These are phyloP conservation scores for Neurospora cerealis DNA, from an alignment of 495 filamentous ascomycete species.

Conservation along the genomic window DNA sequence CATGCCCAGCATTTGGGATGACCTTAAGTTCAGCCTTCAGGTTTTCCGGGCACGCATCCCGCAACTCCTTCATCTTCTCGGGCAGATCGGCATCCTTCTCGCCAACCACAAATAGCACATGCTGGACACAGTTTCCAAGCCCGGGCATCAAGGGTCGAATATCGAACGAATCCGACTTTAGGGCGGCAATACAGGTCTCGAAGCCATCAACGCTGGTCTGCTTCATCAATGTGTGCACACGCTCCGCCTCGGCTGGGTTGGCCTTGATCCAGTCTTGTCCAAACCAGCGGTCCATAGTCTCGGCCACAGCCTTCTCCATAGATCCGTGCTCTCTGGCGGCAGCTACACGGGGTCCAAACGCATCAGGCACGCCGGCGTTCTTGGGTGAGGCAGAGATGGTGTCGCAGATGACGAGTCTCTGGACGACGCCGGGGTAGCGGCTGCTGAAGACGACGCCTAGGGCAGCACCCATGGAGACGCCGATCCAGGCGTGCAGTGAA, in stretches of 20 bases:
- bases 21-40: constrained; percentile 6
- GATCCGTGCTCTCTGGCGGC: constrained; percentile 13
- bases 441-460: constrained; percentile 19
- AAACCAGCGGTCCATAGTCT: constrained; percentile 25
- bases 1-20: constrained; percentile 17
- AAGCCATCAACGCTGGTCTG: constrained; percentile 23
- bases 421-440: constrained; percentile 15
- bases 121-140: constrained; percentile 12
- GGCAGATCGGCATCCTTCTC: constrained; percentile 23
- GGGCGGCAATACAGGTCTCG: constrained; percentile 23
- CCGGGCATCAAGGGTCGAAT: constrained; percentile 8
- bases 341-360: constrained; percentile 16
- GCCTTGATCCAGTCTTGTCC: constrained; percentile 17
- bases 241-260: constrained; percentile 19
- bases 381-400: constrained; percentile 17
- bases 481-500: constrained; percentile 23
- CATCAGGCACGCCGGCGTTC: constrained; percentile 13
- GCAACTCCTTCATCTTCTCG: constrained; percentile 15
- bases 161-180: constrained; percentile 18
- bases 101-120: constrained; percentile 20
- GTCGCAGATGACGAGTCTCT: constrained; percentile 16
- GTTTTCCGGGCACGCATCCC: neutral
- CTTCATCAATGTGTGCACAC: constrained; percentile 17
- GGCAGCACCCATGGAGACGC: constrained; percentile 26
- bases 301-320: constrained; percentile 11